Conservation (phyloP, 129 eudicot genomes). For the Sambucus nigra region DNA sequence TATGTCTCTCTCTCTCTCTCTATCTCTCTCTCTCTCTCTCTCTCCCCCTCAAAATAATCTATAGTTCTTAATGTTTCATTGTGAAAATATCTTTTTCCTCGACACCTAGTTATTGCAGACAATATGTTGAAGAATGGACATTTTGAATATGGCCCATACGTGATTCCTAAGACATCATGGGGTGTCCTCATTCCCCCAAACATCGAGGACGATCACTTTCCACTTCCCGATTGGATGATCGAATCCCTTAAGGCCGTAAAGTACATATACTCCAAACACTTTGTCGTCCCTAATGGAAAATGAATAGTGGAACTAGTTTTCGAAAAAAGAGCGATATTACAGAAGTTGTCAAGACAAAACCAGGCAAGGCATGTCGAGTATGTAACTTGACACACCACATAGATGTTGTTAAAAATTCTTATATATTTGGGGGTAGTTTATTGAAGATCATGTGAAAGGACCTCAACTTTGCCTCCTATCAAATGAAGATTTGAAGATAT, state of each 20-base stretch:
- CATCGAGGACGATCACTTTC: constrained; percentile 87
- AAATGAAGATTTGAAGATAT: too few species aligned
- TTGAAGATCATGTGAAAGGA: too few species aligned
- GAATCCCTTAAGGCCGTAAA: constrained; percentile 89
- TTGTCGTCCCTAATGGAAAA: constrained; percentile 70
- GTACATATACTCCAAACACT: constrained; percentile 62
- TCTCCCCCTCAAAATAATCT: background rate
- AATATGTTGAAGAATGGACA: constrained; percentile 77
- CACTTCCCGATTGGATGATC: constrained; percentile 85
- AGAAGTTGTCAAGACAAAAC: constrained; percentile 56
- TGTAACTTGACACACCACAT: too few species aligned
- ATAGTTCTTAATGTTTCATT: background rate
- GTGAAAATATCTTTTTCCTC: background rate
- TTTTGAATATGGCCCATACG: constrained; percentile 91
- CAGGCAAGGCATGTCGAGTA: constrained; percentile 47
- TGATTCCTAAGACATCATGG: constrained; percentile 57
- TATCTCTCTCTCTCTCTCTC: background rate
- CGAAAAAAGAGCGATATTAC: constrained; percentile 76
- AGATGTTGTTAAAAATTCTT: too few species aligned
- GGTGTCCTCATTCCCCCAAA: constrained; percentile 87
- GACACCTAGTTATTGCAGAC: constrained; percentile 16
- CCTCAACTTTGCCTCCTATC: too few species aligned
- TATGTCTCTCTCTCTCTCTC: constrained; percentile 20
- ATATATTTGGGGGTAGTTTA: too few species aligned
- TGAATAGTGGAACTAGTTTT: constrained; percentile 74